Conservation (phyloP, 2,329 filamentous ascomycete species). For the Monilinia fructigena region DNA sequence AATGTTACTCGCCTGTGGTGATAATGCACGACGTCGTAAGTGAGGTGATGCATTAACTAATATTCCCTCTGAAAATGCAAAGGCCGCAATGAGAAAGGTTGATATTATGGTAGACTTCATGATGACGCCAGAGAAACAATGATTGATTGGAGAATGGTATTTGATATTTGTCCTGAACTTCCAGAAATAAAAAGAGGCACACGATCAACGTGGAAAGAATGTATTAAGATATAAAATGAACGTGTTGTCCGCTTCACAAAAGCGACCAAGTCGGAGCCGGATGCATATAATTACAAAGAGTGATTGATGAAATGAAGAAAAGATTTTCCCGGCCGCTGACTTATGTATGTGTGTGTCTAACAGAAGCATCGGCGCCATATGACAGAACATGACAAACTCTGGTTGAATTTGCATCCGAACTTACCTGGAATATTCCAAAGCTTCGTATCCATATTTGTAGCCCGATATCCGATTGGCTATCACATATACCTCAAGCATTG, state of each 20-base stretch:
- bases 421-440: too few species aligned
- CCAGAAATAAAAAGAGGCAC: background rate
- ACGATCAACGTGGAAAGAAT: slow-evolving; percentile 18
- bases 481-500: background rate
- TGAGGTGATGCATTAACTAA: background rate
- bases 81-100: background rate
- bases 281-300: background rate
- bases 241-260: background rate
- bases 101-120: slow-evolving; percentile 11
- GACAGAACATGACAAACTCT: background rate
- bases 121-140: background rate
- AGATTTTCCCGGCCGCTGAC: background rate
- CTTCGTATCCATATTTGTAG: background rate
- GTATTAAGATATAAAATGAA: slow-evolving; percentile 4
- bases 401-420: too few species aligned
- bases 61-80: slow-evolving; percentile 5
- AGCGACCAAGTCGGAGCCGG: background rate
- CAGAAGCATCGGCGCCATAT: background rate
- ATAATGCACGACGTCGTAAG: too few species aligned
- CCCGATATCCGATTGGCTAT: background rate
- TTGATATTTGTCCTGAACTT: too few species aligned
- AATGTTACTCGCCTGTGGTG: too few species aligned
- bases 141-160: background rate
- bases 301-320: background rate
- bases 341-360: background rate